Base-by-base conservation (phyloP, 495 filamentous ascomycete species). In the Immersiella caudata region DNA sequence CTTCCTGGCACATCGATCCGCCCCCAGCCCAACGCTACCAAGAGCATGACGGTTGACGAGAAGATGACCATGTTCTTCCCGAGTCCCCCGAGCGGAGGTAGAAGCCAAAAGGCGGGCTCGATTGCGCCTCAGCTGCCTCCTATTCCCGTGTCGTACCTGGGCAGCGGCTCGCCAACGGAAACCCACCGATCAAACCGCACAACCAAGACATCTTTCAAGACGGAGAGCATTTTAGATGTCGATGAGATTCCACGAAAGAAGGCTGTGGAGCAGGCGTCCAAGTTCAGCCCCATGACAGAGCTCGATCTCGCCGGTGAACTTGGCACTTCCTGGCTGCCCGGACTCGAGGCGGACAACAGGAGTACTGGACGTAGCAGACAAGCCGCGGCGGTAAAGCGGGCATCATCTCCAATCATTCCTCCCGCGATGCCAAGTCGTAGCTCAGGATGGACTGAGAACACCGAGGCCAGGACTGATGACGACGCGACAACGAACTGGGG, bases 11-110 rank as follows among this genome's bases (percentile, higher is more conserved):
- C 71, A 46, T 64, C 68, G 0, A 36, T 67, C 14, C 69, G 80
- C 14, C 75, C 76, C 3, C 70, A 79, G 25, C 76, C 82, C 1
- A 83, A 82, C 65, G 74, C 80, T 60, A 83, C 81, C 18, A 82
- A 82, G 77, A 85, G 84, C 68, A 85, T 84, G 83, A 83, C 84
- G 0, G 77, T 83, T 27, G 75, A 85, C 22, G 83, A 85, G 67
- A 86, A 84, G 69, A 80, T 85, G 66, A 74, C 73, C 18, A 68
- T 83, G 14, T 70, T 86, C 21, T 86, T 84, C 67, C 77, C 81
- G 16, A 71, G 70, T 24, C 81, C 82, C 0, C 75, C 78, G 4
- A 80, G 75, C 51, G 75, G 46, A 12, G 33, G 70, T 7, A 73
- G 73, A 2, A 64, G 65, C 29, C 4, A 3, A 0, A 58, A 65